Evolutionary conservation across 2,329 filamentous ascomycete genomes (phyloP).

Genomic region (Leptographium lundbergii): DNA sequence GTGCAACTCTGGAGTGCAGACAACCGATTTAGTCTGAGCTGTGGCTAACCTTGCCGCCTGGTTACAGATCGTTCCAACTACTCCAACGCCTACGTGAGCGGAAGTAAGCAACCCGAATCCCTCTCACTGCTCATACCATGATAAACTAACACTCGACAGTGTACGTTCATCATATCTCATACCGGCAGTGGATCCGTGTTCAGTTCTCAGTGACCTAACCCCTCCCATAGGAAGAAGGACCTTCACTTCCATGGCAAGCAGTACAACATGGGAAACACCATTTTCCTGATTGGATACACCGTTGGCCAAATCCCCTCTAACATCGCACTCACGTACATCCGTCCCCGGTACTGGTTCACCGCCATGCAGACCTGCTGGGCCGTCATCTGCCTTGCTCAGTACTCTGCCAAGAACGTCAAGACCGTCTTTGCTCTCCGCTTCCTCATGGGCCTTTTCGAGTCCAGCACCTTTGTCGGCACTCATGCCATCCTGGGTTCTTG

Average conservation of each 20-base stretch:
- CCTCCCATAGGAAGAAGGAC: conserved; percentile 1
- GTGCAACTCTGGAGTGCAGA: background rate
- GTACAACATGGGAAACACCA: conserved; percentile 2
- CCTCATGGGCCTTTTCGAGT: conserved; percentile 27
- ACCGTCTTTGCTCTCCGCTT: conserved; percentile 15
- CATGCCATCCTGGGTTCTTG: conserved; percentile 35
- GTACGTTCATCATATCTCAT: background rate
- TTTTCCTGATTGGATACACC: conserved; percentile 30
- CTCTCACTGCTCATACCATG: too few relatives aligned
- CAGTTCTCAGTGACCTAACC: background rate
- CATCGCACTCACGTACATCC: conserved; percentile 21
- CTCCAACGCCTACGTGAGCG: conserved; percentile 3
- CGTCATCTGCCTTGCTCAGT: background rate
- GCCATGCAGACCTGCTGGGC: conserved; percentile 1
- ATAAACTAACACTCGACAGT: background rate
- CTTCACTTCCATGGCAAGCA: conserved; percentile 3
- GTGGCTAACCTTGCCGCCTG: background rate
- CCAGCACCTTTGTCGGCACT: conserved; percentile 25
- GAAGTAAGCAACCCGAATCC: background rate
- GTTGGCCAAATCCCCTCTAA: conserved; percentile 48
- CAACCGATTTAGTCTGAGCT: background rate
- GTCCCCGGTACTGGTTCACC: conserved; percentile 1
- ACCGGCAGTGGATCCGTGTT: background rate
- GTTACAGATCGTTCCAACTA: conserved; percentile 2
- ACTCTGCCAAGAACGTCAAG: background rate